Evolutionary conservation across 1,139 yeast species (phyloP).

Genomic region (Kodamaea plutei): DNA sequence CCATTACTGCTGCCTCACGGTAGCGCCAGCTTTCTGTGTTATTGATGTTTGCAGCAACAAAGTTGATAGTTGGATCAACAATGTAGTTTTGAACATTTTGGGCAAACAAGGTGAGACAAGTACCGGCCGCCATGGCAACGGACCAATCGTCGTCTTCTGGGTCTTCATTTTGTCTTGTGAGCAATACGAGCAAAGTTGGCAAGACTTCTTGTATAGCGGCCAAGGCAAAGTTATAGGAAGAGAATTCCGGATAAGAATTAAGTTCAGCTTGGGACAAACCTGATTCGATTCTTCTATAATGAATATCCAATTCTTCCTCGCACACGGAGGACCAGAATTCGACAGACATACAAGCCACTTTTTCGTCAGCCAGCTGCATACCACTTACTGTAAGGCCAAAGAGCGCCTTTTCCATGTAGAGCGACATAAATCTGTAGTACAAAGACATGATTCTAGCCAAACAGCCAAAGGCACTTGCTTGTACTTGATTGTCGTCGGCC

Average conservation of each 20-base stretch:
- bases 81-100: slow-evolving; percentile 84
- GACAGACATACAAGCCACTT: slow-evolving; percentile 96
- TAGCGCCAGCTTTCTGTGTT: slow-evolving; percentile 63
- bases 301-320: slow-evolving; percentile 88
- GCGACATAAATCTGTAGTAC: slow-evolving; percentile 84
- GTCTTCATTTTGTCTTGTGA: slow-evolving; percentile 88
- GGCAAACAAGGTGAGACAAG: slow-evolving; percentile 91
- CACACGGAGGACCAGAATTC: slow-evolving; percentile 98
- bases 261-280: slow-evolving; percentile 37
- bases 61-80: slow-evolving; percentile 76
- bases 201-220: slow-evolving; percentile 80
- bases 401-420: slow-evolving; percentile 96
- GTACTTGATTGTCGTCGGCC: slow-evolving; percentile 74
- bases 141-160: slow-evolving; percentile 96
- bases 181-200: slow-evolving; percentile 75
- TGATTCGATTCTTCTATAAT: slow-evolving; percentile 61
- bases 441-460: slow-evolving; percentile 87
- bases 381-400: slow-evolving; percentile 88
- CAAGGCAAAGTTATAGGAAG: slow-evolving; percentile 70
- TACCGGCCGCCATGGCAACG: slow-evolving; percentile 98
- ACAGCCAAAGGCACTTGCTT: slow-evolving; percentile 95
- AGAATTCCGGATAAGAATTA: slow-evolving; percentile 35
- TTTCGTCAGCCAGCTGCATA: slow-evolving; percentile 82
- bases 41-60: slow-evolving; percentile 71
- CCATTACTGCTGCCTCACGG: slow-evolving; percentile 98